Conservation (phyloP, 73 alveolate species). For the Paramecium bursaria region DNA sequence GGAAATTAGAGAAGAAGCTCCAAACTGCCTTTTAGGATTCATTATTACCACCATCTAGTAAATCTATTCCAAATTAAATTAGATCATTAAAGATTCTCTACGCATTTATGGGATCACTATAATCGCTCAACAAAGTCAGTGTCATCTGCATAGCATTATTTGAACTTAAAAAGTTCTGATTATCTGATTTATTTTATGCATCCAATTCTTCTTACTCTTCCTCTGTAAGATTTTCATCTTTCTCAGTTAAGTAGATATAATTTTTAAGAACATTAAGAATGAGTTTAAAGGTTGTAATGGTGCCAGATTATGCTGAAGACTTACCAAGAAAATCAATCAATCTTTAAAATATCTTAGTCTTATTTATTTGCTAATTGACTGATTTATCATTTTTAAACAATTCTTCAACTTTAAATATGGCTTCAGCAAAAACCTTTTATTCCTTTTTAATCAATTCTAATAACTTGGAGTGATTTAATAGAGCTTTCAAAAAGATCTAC, state of each 20-base stretch:
- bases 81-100: constrained; percentile 68
- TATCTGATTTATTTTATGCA: constrained; percentile 46
- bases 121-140: constrained; percentile 52
- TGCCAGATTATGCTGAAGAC: constrained; percentile 29
- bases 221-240: neutral
- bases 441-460: constrained; percentile 36
- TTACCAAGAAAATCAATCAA: constrained; percentile 50
- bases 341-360: constrained; percentile 52
- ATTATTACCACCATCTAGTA: constrained; percentile 75
- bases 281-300: constrained; percentile 56
- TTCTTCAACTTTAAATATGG: constrained; percentile 56
- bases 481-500: constrained; percentile 52
- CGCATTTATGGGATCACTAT: constrained; percentile 64
- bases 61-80: constrained; percentile 65
- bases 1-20: constrained; percentile 61
- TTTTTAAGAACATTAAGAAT: constrained; percentile 57
- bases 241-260: constrained; percentile 26
- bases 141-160: constrained; percentile 69
- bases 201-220: constrained; percentile 1
- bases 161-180: constrained; percentile 46
- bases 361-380: constrained; percentile 57
- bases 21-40: constrained; percentile 66
- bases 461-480: constrained; percentile 34
- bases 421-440: constrained; percentile 62
- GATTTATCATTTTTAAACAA: constrained; percentile 49